Conservation (phyloP, 768 basidiomycete species). For the Russula virescens region DNA sequence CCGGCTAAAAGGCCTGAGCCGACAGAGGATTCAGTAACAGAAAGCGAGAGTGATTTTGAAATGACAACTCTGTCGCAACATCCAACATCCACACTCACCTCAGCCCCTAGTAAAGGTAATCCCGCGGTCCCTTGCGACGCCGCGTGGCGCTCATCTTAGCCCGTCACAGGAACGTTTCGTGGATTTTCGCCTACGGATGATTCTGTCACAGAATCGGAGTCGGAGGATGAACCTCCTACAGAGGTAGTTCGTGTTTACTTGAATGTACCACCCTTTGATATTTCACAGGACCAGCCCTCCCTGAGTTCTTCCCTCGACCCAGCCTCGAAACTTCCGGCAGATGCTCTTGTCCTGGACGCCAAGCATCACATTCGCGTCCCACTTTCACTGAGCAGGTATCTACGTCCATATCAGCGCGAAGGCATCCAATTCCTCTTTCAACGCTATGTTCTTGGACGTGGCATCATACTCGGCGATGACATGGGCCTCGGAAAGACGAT, state of each 20-base stretch:
- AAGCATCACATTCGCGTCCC: conserved; percentile 49
- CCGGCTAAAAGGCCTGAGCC: conserved; percentile 9
- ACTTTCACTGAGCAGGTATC: conserved; percentile 69
- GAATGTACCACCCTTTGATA: background rate
- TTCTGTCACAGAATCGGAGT: conserved; percentile 46
- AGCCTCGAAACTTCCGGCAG: conserved; percentile 37
- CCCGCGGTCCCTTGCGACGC: background rate
- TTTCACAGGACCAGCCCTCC: background rate
- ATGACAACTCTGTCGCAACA: background rate
- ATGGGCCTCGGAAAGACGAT: conserved; percentile 98
- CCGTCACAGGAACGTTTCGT: conserved; percentile 10
- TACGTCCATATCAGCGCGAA: conserved; percentile 89
- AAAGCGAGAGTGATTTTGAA: conserved; percentile 18
- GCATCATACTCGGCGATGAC: conserved; percentile 89
- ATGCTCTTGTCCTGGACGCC: conserved; percentile 48
- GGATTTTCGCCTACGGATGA: conserved; percentile 27
- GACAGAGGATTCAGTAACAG: conserved; percentile 10
- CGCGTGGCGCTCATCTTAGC: background rate
- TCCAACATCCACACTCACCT: background rate
- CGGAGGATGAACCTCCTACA: conserved; percentile 27
- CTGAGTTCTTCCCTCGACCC: conserved; percentile 38
- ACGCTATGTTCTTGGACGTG: conserved; percentile 58
- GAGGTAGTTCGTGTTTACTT: conserved; percentile 11
- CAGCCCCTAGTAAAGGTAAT: background rate
- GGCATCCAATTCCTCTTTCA: conserved; percentile 79